Percentiles rank a stretch among this genome's conserved stretches.
These are phyloP conservation scores for Dorcoceras hygrometricum DNA, from an alignment of 257 asterid genomes.

Conservation along the genomic window DNA sequence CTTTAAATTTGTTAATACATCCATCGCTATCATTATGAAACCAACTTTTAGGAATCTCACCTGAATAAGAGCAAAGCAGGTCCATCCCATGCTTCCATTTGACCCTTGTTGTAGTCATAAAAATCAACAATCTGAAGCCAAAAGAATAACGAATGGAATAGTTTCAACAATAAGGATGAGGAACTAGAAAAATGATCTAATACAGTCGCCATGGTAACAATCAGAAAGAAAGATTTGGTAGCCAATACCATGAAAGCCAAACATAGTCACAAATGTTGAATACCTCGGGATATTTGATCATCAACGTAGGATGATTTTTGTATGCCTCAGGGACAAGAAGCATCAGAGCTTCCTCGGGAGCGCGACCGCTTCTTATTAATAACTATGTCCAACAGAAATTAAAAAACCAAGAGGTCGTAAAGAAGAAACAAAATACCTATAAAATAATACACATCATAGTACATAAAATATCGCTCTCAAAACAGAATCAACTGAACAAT, in stretches of 20 bases:
- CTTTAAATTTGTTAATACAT: conserved; percentile 13
- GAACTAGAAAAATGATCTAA: conserved; percentile 9
- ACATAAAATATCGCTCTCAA: conserved; percentile 1
- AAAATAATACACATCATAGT: neutral
- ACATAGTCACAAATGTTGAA: conserved; percentile 14
- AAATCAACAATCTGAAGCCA: conserved; percentile 73
- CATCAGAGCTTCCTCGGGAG: conserved; percentile 96
- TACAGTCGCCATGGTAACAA: conserved; percentile 15
- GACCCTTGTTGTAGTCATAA: conserved; percentile 98
- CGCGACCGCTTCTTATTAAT: conserved; percentile 92
- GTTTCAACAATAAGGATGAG: neutral
- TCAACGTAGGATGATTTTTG: conserved; percentile 88
- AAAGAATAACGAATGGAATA: conserved; percentile 27
- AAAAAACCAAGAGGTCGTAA: conserved; percentile 23
- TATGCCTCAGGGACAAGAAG: conserved; percentile 98
- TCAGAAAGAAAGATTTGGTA: neutral
- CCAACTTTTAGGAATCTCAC: conserved; percentile 44
- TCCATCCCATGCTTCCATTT: conserved; percentile 99
- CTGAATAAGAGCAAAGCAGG: conserved; percentile 98
- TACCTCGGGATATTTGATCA: conserved; percentile 97
- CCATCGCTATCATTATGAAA: conserved; percentile 22
- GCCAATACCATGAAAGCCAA: conserved; percentile 17
- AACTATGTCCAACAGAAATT: conserved; percentile 44
- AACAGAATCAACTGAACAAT: neutral
- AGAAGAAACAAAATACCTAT: neutral